phyloP scores from a whole-genome alignment of 2,329 filamentous ascomycete species.

The Penicillium polonicum region DNA sequence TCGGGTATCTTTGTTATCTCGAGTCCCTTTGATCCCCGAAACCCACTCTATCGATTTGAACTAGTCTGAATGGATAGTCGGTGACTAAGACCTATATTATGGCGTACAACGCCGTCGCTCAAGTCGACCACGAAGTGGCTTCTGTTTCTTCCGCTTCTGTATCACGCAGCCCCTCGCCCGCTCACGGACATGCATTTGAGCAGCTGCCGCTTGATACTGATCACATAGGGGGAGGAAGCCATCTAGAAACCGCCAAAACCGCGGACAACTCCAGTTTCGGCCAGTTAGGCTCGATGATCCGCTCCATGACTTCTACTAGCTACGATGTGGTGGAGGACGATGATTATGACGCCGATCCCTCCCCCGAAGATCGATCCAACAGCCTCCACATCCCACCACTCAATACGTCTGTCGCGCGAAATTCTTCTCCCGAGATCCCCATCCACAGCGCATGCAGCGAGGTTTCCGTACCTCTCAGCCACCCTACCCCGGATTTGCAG shows the following conservation, averaged over 20 bases:
- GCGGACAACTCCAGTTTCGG: conserved; percentile 25
- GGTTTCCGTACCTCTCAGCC: conserved; percentile 45
- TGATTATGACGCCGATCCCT: conserved; percentile 44
- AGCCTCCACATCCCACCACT: conserved; percentile 30
- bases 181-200: conserved; percentile 27
- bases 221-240: conserved; percentile 30
- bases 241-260: conserved; percentile 31
- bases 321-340: conserved; percentile 51
- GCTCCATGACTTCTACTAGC: conserved; percentile 38
- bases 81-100: conserved; percentile 28
- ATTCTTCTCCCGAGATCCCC: conserved; percentile 33
- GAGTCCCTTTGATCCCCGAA: neutral
- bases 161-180: conserved; percentile 34
- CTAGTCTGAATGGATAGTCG: conserved; percentile 17
- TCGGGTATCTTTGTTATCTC: conserved; percentile 1
- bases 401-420: conserved; percentile 26
- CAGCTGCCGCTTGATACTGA: conserved; percentile 33
- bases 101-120: conserved; percentile 46
- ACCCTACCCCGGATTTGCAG: conserved; percentile 51
- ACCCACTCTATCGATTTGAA: conserved; percentile 7
- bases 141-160: conserved; percentile 39
- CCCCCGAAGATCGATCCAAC: conserved; percentile 23
- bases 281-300: conserved; percentile 36
- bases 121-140: conserved; percentile 41
- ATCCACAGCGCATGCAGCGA: conserved; percentile 43